Conservation (phyloP, 306 rosid genomes). For the Benincasa hispida region DNA sequence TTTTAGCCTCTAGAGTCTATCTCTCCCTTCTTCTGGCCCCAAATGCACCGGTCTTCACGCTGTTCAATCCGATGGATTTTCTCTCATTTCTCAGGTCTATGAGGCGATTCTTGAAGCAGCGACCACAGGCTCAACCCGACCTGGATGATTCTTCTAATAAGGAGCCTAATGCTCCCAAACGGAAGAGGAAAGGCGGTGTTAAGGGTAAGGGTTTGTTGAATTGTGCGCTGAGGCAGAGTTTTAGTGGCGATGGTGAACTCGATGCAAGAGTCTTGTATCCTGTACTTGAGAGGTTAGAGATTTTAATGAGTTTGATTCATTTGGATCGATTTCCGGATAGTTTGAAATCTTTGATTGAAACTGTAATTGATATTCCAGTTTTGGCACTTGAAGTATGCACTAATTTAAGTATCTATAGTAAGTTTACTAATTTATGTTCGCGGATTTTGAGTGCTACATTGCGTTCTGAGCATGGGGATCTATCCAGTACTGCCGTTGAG, state of each 20-base stretch:
- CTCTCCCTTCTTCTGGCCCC: constrained; percentile 55
- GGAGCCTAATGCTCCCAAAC: constrained; percentile 7
- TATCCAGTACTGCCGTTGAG: constrained; percentile 46
- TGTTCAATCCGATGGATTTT: constrained; percentile 68
- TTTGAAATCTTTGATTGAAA: constrained; percentile 56
- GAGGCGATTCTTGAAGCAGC: constrained; percentile 52
- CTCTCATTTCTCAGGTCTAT: constrained; percentile 80
- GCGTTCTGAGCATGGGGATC: constrained; percentile 56
- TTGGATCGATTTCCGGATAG: constrained; percentile 77
- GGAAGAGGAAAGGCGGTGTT: constrained; percentile 28
- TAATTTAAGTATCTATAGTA: constrained; percentile 24
- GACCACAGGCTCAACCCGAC: not conserved
- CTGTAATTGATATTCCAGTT: constrained; percentile 40
- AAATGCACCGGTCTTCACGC: constrained; percentile 75
- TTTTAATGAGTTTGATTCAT: constrained; percentile 47
- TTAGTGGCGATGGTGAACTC: constrained; percentile 10
- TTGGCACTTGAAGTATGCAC: constrained; percentile 29
- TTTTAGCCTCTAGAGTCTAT: constrained; percentile 54
- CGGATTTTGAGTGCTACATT: constrained; percentile 42
- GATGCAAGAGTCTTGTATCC: constrained; percentile 33
- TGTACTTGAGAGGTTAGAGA: constrained; percentile 48
- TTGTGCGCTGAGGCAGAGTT: not conserved
- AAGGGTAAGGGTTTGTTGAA: constrained; percentile 20
- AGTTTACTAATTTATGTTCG: constrained; percentile 28
- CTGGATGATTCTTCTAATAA: not conserved